phyloP scores from a whole-genome alignment of 208 protist genomes.

The Acanthamoeba healyi region DNA sequence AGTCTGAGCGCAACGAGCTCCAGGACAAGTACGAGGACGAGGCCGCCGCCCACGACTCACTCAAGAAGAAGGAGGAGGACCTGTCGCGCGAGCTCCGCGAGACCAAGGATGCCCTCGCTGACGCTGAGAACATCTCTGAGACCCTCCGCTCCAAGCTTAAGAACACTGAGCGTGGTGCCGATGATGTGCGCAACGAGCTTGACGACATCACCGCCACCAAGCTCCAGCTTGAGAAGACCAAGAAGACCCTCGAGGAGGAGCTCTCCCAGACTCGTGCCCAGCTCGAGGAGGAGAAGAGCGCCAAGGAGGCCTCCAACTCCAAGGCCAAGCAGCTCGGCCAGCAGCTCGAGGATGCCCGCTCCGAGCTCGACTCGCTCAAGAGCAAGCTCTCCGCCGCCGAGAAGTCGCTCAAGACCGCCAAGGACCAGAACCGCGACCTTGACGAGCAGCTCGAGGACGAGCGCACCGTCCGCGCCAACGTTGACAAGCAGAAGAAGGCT shows the following conservation, averaged over 20 bases:
- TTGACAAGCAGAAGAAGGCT: slow-evolving; percentile 86
- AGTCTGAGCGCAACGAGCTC: slow-evolving; percentile 74
- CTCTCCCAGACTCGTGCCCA: slow-evolving; percentile 15
- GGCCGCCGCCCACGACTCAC: slow-evolving; percentile 29
- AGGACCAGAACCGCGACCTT: slow-evolving; percentile 71
- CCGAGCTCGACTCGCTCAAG: slow-evolving; percentile 61
- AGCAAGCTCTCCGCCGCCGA: slow-evolving; percentile 42
- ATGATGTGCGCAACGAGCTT: slow-evolving; percentile 50
- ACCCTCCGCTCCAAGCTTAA: slow-evolving; percentile 66
- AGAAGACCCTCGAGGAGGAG: slow-evolving; percentile 79
- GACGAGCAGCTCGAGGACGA: slow-evolving; percentile 83
- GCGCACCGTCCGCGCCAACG: slow-evolving; percentile 30
- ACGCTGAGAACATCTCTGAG: slow-evolving; percentile 49
- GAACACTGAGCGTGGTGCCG: slow-evolving; percentile 34
- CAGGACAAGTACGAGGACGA: slow-evolving; percentile 74
- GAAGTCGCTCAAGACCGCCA: slow-evolving; percentile 71
- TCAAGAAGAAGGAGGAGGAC: slow-evolving; percentile 67
- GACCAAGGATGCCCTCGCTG: slow-evolving; percentile 58
- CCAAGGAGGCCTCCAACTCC: neutral
- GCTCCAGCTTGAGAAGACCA: slow-evolving; percentile 74
- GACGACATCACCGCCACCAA: slow-evolving; percentile 47
- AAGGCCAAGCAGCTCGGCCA: slow-evolving; percentile 43
- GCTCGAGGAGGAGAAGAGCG: slow-evolving; percentile 57
- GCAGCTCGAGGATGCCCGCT: slow-evolving; percentile 53
- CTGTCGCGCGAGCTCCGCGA: slow-evolving; percentile 45